Base-by-base conservation (phyloP, 2,329 filamentous ascomycete genomes). In the Fusarium redolens region DNA sequence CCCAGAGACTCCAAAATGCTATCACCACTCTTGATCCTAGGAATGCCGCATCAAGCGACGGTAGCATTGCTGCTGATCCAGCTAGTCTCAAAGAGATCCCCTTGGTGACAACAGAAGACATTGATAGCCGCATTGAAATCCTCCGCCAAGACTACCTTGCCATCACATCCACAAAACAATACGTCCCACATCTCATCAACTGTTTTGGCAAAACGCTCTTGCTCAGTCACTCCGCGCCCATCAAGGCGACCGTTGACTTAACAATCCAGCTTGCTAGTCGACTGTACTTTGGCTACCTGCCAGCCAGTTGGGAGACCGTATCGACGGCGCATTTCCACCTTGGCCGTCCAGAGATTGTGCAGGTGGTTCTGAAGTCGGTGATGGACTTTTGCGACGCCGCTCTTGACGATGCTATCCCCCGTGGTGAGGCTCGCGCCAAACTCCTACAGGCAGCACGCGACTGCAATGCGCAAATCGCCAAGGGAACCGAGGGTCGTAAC, bases 271-370 rank as follows among this genome's bases (percentile, higher is more conserved):
- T 63, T 4, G 61, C 61, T 12, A 63, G 61, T 43, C 54, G 61
- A 2, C 7, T 63, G 5, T 60, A 63, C 30, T 63, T 63, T 63
- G 61, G 61, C 7, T 48, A 63, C 30, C 22, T 63, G 4, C 61
- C 61, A 31, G 61, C 61, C 5, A 63, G 61, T n/a, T 63, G 61
- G 61, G 61, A 63, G 25, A 63, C 61, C 0, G 61, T 63, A n/a
- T 63, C 61, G 4, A 63, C 61, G 3, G 61, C 60, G 2, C 60
- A 63, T 4, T 63, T 63, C 15, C 60, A 63, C 10, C 60, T 63
- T 15, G 60, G 54, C 3, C 43, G 54, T 4, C 54, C 60, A 22
- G 60, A 63, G 22, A 60, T 63, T 17, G 60, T 60, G 4, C 54
- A 63, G 3, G 60, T 63, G 1, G 60, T 63, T 25, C 28, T 60